Percentiles rank a stretch among this genome's conserved stretches.
Conservation (phyloP, 1,284 basidiomycete genomes). For the Pseudozyma pruni region DNA sequence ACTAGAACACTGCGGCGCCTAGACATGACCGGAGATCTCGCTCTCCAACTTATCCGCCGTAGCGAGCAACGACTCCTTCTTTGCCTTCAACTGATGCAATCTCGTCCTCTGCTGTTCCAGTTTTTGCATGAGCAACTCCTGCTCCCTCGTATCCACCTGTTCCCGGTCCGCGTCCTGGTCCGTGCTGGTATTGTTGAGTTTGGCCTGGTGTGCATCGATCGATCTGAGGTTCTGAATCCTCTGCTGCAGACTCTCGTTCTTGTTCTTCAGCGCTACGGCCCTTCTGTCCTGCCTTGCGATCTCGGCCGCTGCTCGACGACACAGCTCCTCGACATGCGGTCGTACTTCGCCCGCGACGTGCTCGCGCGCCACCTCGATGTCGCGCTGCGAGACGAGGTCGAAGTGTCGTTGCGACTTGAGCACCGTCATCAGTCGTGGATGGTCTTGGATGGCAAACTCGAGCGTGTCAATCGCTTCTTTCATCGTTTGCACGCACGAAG, state of each 20-base stretch:
- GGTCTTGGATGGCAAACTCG: slow-evolving; percentile 43
- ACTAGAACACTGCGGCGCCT: not conserved
- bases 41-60: slow-evolving; percentile 28
- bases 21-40: slow-evolving; percentile 5
- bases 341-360: slow-evolving; percentile 45
- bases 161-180: not conserved
- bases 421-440: slow-evolving; percentile 43
- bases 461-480: slow-evolving; percentile 37
- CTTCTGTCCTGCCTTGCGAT: slow-evolving; percentile 38
- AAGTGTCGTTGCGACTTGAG: slow-evolving; percentile 45
- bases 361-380: slow-evolving; percentile 34
- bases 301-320: slow-evolving; percentile 25
- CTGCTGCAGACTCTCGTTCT: slow-evolving; percentile 31
- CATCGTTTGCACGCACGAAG: slow-evolving; percentile 41
- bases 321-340: slow-evolving; percentile 44
- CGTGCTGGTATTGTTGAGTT: slow-evolving; percentile 12
- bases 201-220: slow-evolving; percentile 37
- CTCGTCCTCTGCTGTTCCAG: slow-evolving; percentile 7
- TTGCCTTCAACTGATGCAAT: slow-evolving; percentile 11
- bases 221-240: slow-evolving; percentile 29
- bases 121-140: not conserved
- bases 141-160: not conserved
- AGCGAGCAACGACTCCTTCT: slow-evolving; percentile 19
- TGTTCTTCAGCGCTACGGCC: slow-evolving; percentile 34
- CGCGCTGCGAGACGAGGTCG: slow-evolving; percentile 40